Evolutionary conservation across 352 stramenopile genomes (phyloP).

Genomic region (Globisporangium uncinulatum): DNA sequence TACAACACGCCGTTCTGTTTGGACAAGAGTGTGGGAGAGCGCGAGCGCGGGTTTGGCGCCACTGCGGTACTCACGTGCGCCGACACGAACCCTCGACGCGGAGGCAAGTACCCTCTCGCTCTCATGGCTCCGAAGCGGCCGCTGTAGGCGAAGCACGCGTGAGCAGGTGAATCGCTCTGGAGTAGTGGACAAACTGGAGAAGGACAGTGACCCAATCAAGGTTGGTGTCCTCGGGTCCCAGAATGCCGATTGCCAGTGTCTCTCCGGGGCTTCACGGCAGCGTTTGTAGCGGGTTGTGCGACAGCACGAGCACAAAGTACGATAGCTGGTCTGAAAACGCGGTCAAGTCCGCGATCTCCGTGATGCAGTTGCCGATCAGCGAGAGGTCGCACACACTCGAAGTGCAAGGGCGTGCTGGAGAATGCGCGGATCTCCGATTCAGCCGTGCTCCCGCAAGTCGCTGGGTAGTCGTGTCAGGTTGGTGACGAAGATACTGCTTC

Average conservation of each 20-base stretch:
- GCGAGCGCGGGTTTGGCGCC: background rate
- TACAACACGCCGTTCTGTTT: slow-evolving; percentile 25
- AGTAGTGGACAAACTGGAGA: background rate
- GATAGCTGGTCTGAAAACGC: background rate
- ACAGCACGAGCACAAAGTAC: slow-evolving; percentile 21
- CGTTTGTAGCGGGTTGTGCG: slow-evolving; percentile 17
- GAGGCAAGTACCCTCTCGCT: slow-evolving; percentile 12
- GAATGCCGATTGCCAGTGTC: slow-evolving; percentile 10
- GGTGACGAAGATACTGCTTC: slow-evolving; percentile 12
- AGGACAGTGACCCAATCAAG: no score
- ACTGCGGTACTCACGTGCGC: slow-evolving; percentile 16
- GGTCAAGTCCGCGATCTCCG: slow-evolving; percentile 5
- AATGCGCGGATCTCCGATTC: slow-evolving; percentile 12
- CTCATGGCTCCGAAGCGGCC: slow-evolving; percentile 7
- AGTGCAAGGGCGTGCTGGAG: slow-evolving; percentile 1
- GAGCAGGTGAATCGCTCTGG: background rate
- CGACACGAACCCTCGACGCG: slow-evolving; percentile 8
- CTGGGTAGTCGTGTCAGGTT: slow-evolving; percentile 17
- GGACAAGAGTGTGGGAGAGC: slow-evolving; percentile 4
- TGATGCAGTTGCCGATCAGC: slow-evolving; percentile 10
- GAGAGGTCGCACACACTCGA: slow-evolving; percentile 12
- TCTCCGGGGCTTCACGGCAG: slow-evolving; percentile 11
- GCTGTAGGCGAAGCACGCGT: background rate
- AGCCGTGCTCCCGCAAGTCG: slow-evolving; percentile 13
- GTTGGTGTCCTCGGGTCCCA: slow-evolving; percentile 14